phyloP scores from a whole-genome alignment of 1,284 basidiomycete species.

The Trametes hirsuta region DNA sequence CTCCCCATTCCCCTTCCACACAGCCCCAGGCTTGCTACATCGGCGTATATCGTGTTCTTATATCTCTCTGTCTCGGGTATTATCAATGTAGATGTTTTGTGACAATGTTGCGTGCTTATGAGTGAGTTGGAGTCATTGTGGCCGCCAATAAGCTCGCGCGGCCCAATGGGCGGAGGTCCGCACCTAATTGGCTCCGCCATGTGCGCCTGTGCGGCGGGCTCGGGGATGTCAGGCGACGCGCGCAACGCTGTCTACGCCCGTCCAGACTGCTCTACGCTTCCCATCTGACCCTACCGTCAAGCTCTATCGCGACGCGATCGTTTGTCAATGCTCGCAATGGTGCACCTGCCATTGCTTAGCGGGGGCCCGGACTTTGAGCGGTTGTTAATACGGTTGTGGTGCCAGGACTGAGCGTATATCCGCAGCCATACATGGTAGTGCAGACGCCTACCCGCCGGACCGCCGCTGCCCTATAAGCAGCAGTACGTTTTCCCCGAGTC shows the following conservation, averaged over 20 bases:
- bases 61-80: conserved; percentile 26
- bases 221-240: conserved; percentile 5
- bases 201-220: neutral
- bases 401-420: conserved; percentile 4
- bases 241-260: conserved; percentile 8
- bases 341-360: conserved; percentile 11
- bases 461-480: conserved; percentile 12
- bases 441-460: conserved; percentile 18
- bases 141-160: neutral
- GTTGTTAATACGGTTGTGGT: neutral
- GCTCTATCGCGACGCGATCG: conserved; percentile 9
- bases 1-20: conserved; percentile 13
- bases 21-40: conserved; percentile 21
- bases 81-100: conserved; percentile 29
- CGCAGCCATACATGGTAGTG: conserved; percentile 16
- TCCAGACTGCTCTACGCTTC: conserved; percentile 14
- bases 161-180: conserved; percentile 6
- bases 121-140: conserved; percentile 2
- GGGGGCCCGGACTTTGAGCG: conserved; percentile 23
- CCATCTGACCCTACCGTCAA: neutral
- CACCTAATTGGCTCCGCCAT: neutral
- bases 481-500: conserved; percentile 11
- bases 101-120: conserved; percentile 4
- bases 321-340: conserved; percentile 16
- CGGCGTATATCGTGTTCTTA: conserved; percentile 26